A percentile compares a stretch with the other conserved stretches of the same genome.
Evolutionary conservation across 305 asterid species (phyloP).

Genomic region (Rubia tinctorum): DNA sequence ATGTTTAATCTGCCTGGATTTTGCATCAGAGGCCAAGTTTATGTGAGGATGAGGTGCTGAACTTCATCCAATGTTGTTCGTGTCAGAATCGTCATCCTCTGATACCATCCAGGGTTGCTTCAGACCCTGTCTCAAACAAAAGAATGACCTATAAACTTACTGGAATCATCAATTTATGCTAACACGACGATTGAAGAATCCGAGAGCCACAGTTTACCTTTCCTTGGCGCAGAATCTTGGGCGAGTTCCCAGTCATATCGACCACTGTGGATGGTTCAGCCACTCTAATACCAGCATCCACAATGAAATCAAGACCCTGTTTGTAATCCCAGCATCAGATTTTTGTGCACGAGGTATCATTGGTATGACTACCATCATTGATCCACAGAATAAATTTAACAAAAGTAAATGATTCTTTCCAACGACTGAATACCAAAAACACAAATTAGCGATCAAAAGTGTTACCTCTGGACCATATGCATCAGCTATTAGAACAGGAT

Average conservation of each 20-base stretch:
- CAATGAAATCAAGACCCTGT: constrained; percentile 92
- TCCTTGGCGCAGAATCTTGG: constrained; percentile 64
- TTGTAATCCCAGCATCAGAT: neutral
- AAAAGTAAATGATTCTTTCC: neutral
- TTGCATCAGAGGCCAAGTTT: too few relatives aligned
- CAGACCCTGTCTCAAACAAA: constrained; percentile 52
- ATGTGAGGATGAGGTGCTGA: too few relatives aligned
- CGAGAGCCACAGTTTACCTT: constrained; percentile 44
- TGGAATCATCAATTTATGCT: neutral
- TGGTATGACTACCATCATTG: neutral
- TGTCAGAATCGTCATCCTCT: constrained; percentile 41
- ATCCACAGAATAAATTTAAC: too few relatives aligned
- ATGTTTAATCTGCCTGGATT: too few relatives aligned
- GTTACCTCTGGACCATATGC: constrained; percentile 80
- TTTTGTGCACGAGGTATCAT: neutral
- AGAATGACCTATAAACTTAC: neutral
- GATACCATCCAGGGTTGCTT: constrained; percentile 75
- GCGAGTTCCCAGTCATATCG: constrained; percentile 69
- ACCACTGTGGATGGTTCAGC: constrained; percentile 94
- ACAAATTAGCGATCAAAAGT: neutral
- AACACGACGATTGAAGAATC: neutral
- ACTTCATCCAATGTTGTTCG: neutral
- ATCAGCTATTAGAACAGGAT: constrained; percentile 88
- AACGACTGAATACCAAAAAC: neutral
- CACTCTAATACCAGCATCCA: constrained; percentile 73